Conservation (phyloP, 495 filamentous ascomycete species). For the Hypomontagnella submonticulosa region DNA sequence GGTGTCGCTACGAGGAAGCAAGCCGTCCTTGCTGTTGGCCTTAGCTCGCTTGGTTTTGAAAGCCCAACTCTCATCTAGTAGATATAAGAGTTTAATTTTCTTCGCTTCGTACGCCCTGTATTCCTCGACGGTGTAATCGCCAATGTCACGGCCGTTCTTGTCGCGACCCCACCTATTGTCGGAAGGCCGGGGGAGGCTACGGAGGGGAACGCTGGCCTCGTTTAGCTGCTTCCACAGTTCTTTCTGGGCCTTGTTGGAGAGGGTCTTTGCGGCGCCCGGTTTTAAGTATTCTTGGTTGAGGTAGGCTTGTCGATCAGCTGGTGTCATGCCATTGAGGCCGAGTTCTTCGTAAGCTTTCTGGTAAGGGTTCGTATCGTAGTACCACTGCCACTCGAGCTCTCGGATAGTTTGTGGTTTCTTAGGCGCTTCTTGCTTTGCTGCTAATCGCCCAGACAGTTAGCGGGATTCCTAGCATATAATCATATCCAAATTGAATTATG, state of each 20-base stretch:
- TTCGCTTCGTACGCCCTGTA: slow-evolving; percentile 50
- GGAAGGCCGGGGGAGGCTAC: slow-evolving; percentile 41
- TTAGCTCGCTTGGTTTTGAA: slow-evolving; percentile 47
- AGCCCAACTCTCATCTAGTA: slow-evolving; percentile 42
- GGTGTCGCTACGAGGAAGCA: slow-evolving; percentile 28
- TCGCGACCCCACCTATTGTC: slow-evolving; percentile 56
- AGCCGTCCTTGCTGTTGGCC: slow-evolving; percentile 28
- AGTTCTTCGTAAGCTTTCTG: slow-evolving; percentile 47
- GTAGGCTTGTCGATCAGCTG: slow-evolving; percentile 52
- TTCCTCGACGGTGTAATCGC: slow-evolving; percentile 52
- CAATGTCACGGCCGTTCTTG: slow-evolving; percentile 54
- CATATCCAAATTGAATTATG: slow-evolving; percentile 1
- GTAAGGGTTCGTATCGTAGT: slow-evolving; percentile 52
- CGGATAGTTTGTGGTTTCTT: slow-evolving; percentile 46
- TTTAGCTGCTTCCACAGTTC: slow-evolving; percentile 62
- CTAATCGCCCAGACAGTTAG: slow-evolving; percentile 24
- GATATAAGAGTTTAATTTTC: slow-evolving; percentile 41
- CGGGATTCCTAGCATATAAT: background rate
- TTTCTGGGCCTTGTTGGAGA: slow-evolving; percentile 56
- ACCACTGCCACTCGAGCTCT: slow-evolving; percentile 51
- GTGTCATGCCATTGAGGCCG: slow-evolving; percentile 51
- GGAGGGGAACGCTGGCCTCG: slow-evolving; percentile 57
- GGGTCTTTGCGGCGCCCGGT: slow-evolving; percentile 40
- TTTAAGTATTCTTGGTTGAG: slow-evolving; percentile 49
- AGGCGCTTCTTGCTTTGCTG: slow-evolving; percentile 38